Base-by-base conservation (phyloP, 2,329 filamentous ascomycete species). In the Fusarium pseudocircinatum region DNA sequence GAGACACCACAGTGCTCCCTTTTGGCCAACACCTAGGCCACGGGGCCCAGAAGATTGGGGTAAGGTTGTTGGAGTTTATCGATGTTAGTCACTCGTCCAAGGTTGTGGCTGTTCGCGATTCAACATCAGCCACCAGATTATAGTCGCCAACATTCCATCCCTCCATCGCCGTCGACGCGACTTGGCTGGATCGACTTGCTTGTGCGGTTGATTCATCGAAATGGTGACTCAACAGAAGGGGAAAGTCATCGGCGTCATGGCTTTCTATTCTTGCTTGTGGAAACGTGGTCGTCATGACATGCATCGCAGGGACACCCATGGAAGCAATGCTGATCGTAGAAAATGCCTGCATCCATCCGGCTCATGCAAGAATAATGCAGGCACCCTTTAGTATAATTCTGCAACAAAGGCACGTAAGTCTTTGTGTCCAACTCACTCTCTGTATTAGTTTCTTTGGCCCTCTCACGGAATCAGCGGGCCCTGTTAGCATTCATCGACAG, bases 261-360 rank as follows among this genome's bases (percentile, higher is more conserved):
- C 58, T 61, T 60, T 52, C 26, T 50, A 52, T 32, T 63, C 58
- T 39, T 64, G 42, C 53, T 70, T 63, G 26, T 39, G 22, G 56
- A 68, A 71, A 73, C 72, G 68, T 78, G 67, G 72, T 63, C 62
- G 69, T 75, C 74, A 75, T 78, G 75, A 71, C 70, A 63, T 77
- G 72, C 74, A 76, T 63, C 56, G 24, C 62, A 63, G 53, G 62
- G 56, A 64, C 67, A 61, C 50, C 64, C 73, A 63, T 65, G 71
- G 60, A 70, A 46, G 47, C 44, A 47, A 59, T 67, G 59, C 71
- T 50, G 65, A 60, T 72, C 34, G 68, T 56, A 58, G 42, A 56
- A 53, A 70, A 70, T 50, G 66, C 44, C 44, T 72, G 54, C 57
- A 57, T 59, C 22, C 37, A 59, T 28, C n/a, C 30, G 26, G 40